These are phyloP conservation scores for Ceratocystiopsis minuta DNA, from an alignment of 2,329 filamentous ascomycete species.

Conservation along the genomic window DNA sequence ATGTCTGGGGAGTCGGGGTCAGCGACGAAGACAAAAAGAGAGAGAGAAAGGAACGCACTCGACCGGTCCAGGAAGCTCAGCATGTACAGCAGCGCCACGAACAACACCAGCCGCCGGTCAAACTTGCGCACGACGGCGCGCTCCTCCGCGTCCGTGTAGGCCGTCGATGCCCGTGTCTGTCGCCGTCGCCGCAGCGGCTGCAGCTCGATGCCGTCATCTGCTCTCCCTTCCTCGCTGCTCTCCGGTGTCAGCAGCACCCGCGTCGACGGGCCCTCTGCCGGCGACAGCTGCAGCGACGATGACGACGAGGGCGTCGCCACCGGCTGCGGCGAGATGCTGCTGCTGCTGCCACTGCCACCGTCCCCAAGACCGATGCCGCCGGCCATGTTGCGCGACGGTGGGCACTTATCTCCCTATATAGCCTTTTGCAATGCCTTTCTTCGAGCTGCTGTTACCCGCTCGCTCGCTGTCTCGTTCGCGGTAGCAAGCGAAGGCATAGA, in stretches of 20 bases:
- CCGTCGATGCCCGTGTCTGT: background rate
- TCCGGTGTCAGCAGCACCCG: constrained; percentile 5
- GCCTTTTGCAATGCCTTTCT: too few species aligned
- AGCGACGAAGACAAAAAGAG: background rate
- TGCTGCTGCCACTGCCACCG: background rate
- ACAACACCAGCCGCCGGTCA: constrained; percentile 59
- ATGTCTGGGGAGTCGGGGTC: constrained; percentile 27
- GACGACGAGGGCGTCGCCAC: background rate
- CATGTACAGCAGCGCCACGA: constrained; percentile 69
- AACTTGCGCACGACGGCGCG: constrained; percentile 52
- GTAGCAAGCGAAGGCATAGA: too few species aligned
- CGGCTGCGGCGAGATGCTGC: too few species aligned
- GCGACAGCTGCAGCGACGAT: too few species aligned
- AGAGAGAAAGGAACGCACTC: constrained; percentile 33
- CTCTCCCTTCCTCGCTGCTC: constrained; percentile 6
- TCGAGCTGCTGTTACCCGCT: too few species aligned
- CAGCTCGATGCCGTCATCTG: constrained; percentile 2
- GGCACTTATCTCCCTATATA: too few species aligned
- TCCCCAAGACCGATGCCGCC: background rate
- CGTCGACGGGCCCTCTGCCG: background rate
- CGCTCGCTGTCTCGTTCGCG: too few species aligned
- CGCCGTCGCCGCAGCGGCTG: background rate
- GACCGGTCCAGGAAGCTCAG: constrained; percentile 73
- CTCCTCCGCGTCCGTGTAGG: constrained; percentile 51
- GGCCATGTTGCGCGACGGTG: too few species aligned